A percentile compares a stretch with the other conserved stretches of the same genome.
These are phyloP conservation scores for Chlorokybus atmophyticus DNA, from an alignment of 139 green algal genomes.

Conservation along the genomic window DNA sequence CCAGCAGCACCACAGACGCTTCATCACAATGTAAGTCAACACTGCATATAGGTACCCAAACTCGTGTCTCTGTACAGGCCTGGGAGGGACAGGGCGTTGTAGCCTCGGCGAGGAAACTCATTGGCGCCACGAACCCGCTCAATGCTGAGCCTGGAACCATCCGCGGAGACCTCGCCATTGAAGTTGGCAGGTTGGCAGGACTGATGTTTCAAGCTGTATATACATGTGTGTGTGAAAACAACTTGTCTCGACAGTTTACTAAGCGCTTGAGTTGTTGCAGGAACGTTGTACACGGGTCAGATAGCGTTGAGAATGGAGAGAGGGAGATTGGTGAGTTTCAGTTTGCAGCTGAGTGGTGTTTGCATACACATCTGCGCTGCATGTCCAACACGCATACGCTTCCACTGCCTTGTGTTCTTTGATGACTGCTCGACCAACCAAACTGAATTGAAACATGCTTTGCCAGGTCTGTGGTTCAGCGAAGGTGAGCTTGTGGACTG, in stretches of 20 bases:
- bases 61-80: too few species aligned
- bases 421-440: too few species aligned
- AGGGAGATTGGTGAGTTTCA: constrained; percentile 53
- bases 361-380: constrained; percentile 32
- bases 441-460: too few species aligned
- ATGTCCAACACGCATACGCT: constrained; percentile 52
- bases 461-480: constrained; percentile 61
- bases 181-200: constrained; percentile 58
- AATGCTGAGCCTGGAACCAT: constrained; percentile 85
- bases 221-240: too few species aligned
- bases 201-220: too few species aligned
- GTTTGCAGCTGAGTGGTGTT: neutral
- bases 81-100: constrained; percentile 91
- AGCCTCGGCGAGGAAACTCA: constrained; percentile 77
- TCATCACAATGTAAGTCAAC: too few species aligned
- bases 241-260: too few species aligned
- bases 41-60: too few species aligned
- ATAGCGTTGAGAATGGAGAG: constrained; percentile 80
- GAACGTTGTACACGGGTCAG: constrained; percentile 89
- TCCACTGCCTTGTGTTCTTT: too few species aligned
- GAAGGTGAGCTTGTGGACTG: constrained; percentile 55
- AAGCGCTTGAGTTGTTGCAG: constrained; percentile 20
- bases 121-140: constrained; percentile 86
- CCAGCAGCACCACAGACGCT: too few species aligned
- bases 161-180: constrained; percentile 57